phyloP scores from a whole-genome alignment of 768 basidiomycete species.

The Russula sp. region DNA sequence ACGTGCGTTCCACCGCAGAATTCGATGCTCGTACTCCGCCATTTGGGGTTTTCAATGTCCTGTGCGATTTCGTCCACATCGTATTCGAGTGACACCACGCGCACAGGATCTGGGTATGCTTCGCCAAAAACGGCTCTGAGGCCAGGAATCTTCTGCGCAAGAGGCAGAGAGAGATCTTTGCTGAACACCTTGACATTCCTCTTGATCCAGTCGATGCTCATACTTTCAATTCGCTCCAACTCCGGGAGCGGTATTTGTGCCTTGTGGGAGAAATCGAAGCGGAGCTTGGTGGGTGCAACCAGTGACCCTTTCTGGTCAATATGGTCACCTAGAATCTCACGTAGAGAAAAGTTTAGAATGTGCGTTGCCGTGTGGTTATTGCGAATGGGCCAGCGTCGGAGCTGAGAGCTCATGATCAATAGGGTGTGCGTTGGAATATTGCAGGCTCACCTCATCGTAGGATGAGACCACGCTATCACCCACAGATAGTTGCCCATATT shows the following conservation, averaged over 20 bases:
- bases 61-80: constrained; percentile 79
- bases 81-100: constrained; percentile 88
- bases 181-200: constrained; percentile 85
- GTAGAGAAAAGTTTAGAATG: constrained; percentile 90
- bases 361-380: constrained; percentile 99
- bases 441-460: constrained; percentile 75
- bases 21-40: constrained; percentile 88
- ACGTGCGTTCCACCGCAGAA: constrained; percentile 99
- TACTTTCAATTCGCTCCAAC: constrained; percentile 72
- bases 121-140: constrained; percentile 96
- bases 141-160: constrained; percentile 85
- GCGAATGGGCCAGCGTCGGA: constrained; percentile 90
- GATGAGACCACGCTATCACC: constrained; percentile 81
- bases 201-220: constrained; percentile 86
- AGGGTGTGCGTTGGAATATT: background rate
- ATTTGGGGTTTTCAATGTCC: constrained; percentile 85
- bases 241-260: constrained; percentile 73
- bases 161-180: constrained; percentile 73
- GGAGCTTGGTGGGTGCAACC: constrained; percentile 90
- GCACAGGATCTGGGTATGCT: constrained; percentile 94
- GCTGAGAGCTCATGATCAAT: constrained; percentile 35
- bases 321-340: constrained; percentile 94
- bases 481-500: constrained; percentile 77
- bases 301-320: constrained; percentile 98
- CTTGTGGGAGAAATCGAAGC: constrained; percentile 99